Conservation (phyloP, 1,139 yeast species). For the Debaryomyces subglobosus region DNA sequence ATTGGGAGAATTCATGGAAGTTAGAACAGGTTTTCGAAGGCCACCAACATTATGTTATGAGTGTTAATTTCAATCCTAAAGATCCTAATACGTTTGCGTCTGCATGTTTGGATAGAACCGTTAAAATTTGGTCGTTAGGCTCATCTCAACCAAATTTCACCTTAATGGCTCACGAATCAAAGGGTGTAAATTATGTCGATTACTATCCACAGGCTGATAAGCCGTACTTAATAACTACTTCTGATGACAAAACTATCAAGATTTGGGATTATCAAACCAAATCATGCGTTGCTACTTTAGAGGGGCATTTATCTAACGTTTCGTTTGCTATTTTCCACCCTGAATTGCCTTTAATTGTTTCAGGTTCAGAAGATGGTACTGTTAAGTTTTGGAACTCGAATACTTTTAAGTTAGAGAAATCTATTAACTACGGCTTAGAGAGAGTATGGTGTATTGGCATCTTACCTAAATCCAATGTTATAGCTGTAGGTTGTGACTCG, state of each 20-base stretch:
- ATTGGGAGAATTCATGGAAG: conserved; percentile 95
- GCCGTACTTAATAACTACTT: conserved; percentile 90
- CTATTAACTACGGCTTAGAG: conserved; percentile 87
- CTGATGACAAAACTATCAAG: conserved; percentile 89
- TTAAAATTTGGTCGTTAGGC: conserved; percentile 95
- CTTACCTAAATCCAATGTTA: conserved; percentile 73
- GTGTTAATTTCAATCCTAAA: conserved; percentile 92
- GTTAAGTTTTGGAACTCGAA: conserved; percentile 79
- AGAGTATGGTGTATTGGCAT: conserved; percentile 95
- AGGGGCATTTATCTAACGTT: conserved; percentile 92
- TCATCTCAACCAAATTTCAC: conserved; percentile 91
- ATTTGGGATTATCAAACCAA: conserved; percentile 98
- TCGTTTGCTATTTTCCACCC: conserved; percentile 98
- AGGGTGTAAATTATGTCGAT: conserved; percentile 95
- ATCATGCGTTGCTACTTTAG: conserved; percentile 90
- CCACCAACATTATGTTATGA: conserved; percentile 94
- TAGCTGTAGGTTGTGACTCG: conserved; percentile 93
- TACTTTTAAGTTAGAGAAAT: conserved; percentile 84
- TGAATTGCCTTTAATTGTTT: conserved; percentile 82
- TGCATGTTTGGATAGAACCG: conserved; percentile 94
- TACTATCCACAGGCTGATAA: conserved; percentile 97
- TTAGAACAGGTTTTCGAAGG: conserved; percentile 92
- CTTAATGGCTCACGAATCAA: conserved; percentile 84
- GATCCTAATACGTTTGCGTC: conserved; percentile 98
- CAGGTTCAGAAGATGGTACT: conserved; percentile 85